Percentiles rank a stretch among this genome's conserved stretches.
Evolutionary conservation across 2,329 filamentous ascomycete species (phyloP).

Genomic region (Neoascochyta sp.): DNA sequence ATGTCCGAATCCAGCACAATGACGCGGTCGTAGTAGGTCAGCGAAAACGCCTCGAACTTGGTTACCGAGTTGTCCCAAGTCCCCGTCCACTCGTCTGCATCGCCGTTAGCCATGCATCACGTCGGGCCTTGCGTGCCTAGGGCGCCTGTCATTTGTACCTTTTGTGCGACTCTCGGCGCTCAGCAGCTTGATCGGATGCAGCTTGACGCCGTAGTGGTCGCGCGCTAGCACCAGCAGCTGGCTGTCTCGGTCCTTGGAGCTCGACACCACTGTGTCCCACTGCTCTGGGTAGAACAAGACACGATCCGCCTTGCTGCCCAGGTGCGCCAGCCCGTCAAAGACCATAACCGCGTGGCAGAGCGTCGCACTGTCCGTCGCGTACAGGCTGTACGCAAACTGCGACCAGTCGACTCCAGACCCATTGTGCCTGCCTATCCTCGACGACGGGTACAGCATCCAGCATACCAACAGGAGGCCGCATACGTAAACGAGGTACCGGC

Average conservation of each 20-base stretch:
- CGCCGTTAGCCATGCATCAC: constrained; percentile 12
- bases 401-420: constrained; percentile 34
- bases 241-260: constrained; percentile 37
- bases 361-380: constrained; percentile 42
- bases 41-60: constrained; percentile 66
- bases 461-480: constrained; percentile 25
- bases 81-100: constrained; percentile 31
- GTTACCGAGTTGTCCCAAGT: constrained; percentile 64
- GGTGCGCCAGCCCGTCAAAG: constrained; percentile 42
- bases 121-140: constrained; percentile 3
- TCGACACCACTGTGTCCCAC: constrained; percentile 33
- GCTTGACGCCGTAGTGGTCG: constrained; percentile 48
- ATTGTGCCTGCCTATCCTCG: constrained; percentile 7
- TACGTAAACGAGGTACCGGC: constrained; percentile 28
- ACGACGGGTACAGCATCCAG: constrained; percentile 25
- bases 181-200: constrained; percentile 47
- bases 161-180: constrained; percentile 32
- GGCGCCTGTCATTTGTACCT: constrained; percentile 19
- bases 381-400: constrained; percentile 43
- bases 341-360: constrained; percentile 46
- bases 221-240: constrained; percentile 49
- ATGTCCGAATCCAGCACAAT: constrained; percentile 62
- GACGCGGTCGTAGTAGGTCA: constrained; percentile 59
- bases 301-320: constrained; percentile 45
- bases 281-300: constrained; percentile 45